phyloP scores from a whole-genome alignment of 2,329 filamentous ascomycete genomes.

The Teratosphaeria viscida region DNA sequence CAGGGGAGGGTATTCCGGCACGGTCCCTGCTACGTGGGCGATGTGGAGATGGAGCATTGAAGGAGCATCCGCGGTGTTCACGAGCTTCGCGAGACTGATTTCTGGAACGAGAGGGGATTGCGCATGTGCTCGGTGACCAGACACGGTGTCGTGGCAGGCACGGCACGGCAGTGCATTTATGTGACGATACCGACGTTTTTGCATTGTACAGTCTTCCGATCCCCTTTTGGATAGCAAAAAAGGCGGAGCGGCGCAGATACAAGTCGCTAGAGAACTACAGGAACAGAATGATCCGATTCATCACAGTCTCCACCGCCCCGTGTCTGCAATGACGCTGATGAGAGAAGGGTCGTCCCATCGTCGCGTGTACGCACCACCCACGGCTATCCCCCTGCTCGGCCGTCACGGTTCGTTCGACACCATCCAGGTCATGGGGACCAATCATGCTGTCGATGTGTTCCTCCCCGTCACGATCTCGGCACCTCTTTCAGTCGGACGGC shows the following conservation, averaged over 20 bases:
- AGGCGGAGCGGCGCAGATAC: background rate
- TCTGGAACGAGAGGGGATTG: background rate
- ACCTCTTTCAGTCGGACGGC: conserved; percentile 13
- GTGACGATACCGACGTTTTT: background rate
- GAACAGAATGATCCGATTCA: background rate
- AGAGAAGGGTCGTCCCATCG: background rate
- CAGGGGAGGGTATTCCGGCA: background rate
- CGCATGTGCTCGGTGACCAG: background rate
- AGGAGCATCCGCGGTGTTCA: background rate
- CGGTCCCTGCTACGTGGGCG: too few relatives aligned
- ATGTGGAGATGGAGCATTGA: background rate
- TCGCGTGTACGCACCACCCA: background rate
- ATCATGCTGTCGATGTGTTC: background rate
- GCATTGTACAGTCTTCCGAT: background rate
- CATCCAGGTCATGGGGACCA: background rate
- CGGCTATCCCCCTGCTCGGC: background rate
- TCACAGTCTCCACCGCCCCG: background rate
- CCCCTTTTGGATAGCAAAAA: background rate
- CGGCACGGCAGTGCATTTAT: background rate
- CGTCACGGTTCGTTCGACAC: background rate
- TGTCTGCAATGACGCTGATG: too few relatives aligned
- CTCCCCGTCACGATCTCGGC: background rate
- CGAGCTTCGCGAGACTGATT: background rate
- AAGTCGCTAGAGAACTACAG: background rate
- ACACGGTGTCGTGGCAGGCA: background rate